Base-by-base conservation (phyloP, 257 asterid species). In the Prunella vulgaris region DNA sequence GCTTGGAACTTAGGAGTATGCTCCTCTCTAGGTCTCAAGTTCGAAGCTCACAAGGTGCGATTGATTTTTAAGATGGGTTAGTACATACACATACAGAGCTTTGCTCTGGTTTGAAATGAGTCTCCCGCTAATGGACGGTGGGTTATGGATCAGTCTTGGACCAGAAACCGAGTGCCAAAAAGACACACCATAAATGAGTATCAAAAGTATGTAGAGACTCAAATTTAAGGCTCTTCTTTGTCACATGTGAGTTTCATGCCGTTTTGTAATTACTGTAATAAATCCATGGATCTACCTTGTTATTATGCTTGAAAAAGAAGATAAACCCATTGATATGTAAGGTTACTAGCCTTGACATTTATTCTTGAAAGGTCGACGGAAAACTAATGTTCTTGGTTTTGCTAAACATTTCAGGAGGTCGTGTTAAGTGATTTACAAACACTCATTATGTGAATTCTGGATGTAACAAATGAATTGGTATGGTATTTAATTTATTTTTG, bases 401-500 rank as follows among this genome's bases (percentile, higher is more conserved):
- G 53, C 74, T 67, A 33, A 32, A 12, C 46, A 28, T 56, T 53
- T 60, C 13, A 38, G 21, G 12, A 58, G 51, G 42, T 35, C 18
- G 37, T 64, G 54, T 46, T 51, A 57, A 64, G 9, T 70, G 52
- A 14, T 74, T 60, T 22, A 13, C 21, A 28, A 48, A 21, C 42
- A 37, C 28, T 60, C 61, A 53, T 57, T 51, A 49, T 48, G 14
- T 24, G 42, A 48, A 37, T 54, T 57, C 51, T 28, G 7, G 51
- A 37, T 65, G 74, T 24, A 37, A 21, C 44, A 51, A 38, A 70
- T 70, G 66, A 66, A 73, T 64, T 71, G 49, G 70, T 54, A 18
- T 68, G 61, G 68, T 22, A 53, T 62, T 40, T 8, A 33, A 20
- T 64, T 64, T 59, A 13, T 63, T 75, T 68, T 66, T 76, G 75